These are phyloP conservation scores for Microcyclosporella mali DNA, from an alignment of 2,329 filamentous ascomycete species.

Conservation along the genomic window DNA sequence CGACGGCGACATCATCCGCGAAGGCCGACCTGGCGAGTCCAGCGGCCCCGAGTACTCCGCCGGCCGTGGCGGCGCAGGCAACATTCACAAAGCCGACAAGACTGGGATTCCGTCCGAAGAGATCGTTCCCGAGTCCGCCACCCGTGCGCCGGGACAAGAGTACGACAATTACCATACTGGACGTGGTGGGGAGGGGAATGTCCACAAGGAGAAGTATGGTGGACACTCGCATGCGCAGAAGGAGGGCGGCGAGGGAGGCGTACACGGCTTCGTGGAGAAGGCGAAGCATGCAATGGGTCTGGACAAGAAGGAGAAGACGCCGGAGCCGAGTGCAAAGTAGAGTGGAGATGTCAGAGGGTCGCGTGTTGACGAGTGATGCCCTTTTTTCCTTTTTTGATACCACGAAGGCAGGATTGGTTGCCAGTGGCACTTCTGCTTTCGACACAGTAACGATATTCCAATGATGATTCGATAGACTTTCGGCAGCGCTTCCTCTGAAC, in stretches of 20 bases:
- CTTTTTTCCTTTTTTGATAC: too few relatives aligned
- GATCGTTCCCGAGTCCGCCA: conserved; percentile 40
- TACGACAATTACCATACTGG: conserved; percentile 45
- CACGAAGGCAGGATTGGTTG: too few relatives aligned
- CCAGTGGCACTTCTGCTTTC: too few relatives aligned
- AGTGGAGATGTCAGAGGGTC: too few relatives aligned
- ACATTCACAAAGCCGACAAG: conserved; percentile 10
- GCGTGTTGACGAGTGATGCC: too few relatives aligned
- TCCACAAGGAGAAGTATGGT: conserved; percentile 44
- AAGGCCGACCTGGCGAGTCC: conserved; percentile 38
- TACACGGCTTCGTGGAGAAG: conserved; percentile 17
- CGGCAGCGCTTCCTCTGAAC: too few relatives aligned
- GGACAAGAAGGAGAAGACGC: conserved; percentile 24
- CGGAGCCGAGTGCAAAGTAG: conserved; percentile 7
- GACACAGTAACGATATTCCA: too few relatives aligned
- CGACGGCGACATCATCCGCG: conserved; percentile 42
- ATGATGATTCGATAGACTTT: too few relatives aligned
- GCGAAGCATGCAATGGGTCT: conserved; percentile 27
- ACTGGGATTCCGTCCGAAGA: conserved; percentile 31
- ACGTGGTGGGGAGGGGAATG: conserved; percentile 44
- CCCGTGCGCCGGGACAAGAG: conserved; percentile 27
- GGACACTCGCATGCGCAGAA: conserved; percentile 37
- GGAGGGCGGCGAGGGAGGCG: conserved; percentile 13
- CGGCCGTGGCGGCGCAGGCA: conserved; percentile 32
- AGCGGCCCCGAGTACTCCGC: conserved; percentile 35